Evolutionary conservation across 192 early-diverging fungal species (phyloP), one percentile per base, ranked within the genome.

Genomic region (Rhizophlyctis rosea): DNA sequence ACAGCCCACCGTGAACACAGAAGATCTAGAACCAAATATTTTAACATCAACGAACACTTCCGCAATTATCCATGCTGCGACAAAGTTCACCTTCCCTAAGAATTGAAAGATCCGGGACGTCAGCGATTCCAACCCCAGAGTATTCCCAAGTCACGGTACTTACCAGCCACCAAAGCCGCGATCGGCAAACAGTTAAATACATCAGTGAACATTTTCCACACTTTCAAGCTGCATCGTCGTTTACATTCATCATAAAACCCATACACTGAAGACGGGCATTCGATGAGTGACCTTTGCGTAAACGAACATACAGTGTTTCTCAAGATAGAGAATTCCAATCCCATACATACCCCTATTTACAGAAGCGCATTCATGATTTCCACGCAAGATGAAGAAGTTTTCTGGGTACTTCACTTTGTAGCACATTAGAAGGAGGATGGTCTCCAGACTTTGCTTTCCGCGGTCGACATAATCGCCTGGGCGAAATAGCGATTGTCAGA

Each of bases 201-300:
- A 73, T 94, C 90, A 4, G 91, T 87, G 74, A 98, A 95, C 21
- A 88, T 71, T 74, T 88, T 89, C 94, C 94, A 97, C 50, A 93
- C 85, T 67, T 94, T 95, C 53, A 92, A 68, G 48, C 76, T 92
- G 33, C 81, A 85, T 48, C 94, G 75, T 30, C 92, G 88, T 65
- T 95, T 95, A 81, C 94, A 97, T 78, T 97, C 94, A 76, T 97
- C 94, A 70, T 93, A 97, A 75, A 97, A 97, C 3, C 94, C 94
- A 61, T 97, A 95, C 7, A 94, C 91, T 90, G 62, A 16, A 31
- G 39, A 51, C 23, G 44, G n/a, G 16, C 27, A 34, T 54, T 24
- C 13, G 1, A 21, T 9, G 36, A 25, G 34, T n/a, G 21, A 57
- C 30, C 24, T n/a, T 13, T 2, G 14, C 11, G 13, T 60, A 14